Percentiles rank a stretch among this genome's conserved stretches.
Evolutionary conservation across 2,329 filamentous ascomycete species (phyloP).

Genomic region (Aspergillus vadensis): DNA sequence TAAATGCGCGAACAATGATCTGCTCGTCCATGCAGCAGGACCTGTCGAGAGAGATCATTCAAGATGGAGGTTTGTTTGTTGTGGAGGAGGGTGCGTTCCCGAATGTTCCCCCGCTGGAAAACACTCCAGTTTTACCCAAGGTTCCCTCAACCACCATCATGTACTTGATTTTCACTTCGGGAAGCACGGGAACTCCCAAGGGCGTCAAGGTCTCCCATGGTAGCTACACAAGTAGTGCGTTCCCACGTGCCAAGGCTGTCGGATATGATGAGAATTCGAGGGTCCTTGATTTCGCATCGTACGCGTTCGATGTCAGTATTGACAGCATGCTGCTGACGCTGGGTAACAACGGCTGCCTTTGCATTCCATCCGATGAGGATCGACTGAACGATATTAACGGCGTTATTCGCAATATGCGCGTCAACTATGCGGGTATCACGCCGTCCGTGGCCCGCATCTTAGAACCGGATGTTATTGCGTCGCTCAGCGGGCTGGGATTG

Average conservation of each 20-base stretch:
- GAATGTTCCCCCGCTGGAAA: conserved; percentile 13
- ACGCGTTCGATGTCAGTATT: conserved; percentile 57
- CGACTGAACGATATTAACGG: conserved; percentile 53
- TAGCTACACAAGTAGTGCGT: conserved; percentile 59
- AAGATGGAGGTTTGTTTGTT: conserved; percentile 27
- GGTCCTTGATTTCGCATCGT: conserved; percentile 62
- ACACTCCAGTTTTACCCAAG: conserved; percentile 17
- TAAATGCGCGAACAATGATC: conserved; percentile 32
- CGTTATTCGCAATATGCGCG: conserved; percentile 53
- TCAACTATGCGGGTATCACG: conserved; percentile 61
- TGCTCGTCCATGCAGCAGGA: conserved; percentile 33
- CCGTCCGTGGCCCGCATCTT: conserved; percentile 58
- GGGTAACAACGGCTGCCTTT: conserved; percentile 60
- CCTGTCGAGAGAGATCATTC: conserved; percentile 35
- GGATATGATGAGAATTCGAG: conserved; percentile 56
- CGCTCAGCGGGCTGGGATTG: conserved; percentile 44
- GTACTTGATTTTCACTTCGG: conserved; percentile 64
- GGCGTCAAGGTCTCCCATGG: conserved; percentile 65
- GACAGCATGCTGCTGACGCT: conserved; percentile 59
- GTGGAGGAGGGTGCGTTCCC: conserved; percentile 31
- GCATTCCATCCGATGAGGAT: conserved; percentile 56
- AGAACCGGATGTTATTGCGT: conserved; percentile 44
- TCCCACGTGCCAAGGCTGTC: conserved; percentile 55
- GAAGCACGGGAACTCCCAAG: conserved; percentile 55
- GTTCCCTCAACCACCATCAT: conserved; percentile 46